Evolutionary conservation across 345 rosid species (phyloP), one percentile per base, ranked within the genome.

Genomic region (Carallia pectinifolia): DNA sequence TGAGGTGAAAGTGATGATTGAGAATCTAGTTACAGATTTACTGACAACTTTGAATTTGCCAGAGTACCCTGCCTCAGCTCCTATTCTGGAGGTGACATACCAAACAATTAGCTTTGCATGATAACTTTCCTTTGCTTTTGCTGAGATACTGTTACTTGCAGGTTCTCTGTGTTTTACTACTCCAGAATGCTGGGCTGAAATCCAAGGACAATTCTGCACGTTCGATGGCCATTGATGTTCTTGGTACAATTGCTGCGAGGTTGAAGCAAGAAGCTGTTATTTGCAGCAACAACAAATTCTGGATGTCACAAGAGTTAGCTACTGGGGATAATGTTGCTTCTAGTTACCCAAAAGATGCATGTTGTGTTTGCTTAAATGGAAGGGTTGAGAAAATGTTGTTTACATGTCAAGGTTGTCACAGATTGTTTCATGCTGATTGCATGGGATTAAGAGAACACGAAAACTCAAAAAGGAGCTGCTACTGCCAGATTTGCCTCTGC

Each of bases 141-240:
- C 56, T 62, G 37, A 76, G 71, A 44, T 66, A 60, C 64, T 64
- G 71, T 71, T 67, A 39, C 70, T 68, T 78, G 86, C 92, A 95
- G 99, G 98, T 95, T 72, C 96, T 95, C 55, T 95, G 99, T 48
- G 99, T 95, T 77, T 82, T 95, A 68, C 88, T 92, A 61, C 90
- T 95, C 36, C 97, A 95, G 79, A 95, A 95, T 80, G 98, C 98
- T 55, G 99, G 99, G 71, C 83, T 87, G 70, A 92, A 95, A 84
- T 95, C 99, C 59, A 95, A 92, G 82, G 99, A 95, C 64, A 72
- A 83, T 27, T 80, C 97, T 70, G 98, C 90, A 15, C 90, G 99
- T 53, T 84, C 88, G 61, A 83, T 92, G 97, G 97, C 99, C 82
- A 95, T 95, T 76, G 98, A 95, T 68, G 81, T 95, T 79, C 88